Percentiles rank a stretch among this genome's conserved stretches.
phyloP scores from a whole-genome alignment of 2,329 filamentous ascomycete genomes.

The Stemphylium vesicarium region DNA sequence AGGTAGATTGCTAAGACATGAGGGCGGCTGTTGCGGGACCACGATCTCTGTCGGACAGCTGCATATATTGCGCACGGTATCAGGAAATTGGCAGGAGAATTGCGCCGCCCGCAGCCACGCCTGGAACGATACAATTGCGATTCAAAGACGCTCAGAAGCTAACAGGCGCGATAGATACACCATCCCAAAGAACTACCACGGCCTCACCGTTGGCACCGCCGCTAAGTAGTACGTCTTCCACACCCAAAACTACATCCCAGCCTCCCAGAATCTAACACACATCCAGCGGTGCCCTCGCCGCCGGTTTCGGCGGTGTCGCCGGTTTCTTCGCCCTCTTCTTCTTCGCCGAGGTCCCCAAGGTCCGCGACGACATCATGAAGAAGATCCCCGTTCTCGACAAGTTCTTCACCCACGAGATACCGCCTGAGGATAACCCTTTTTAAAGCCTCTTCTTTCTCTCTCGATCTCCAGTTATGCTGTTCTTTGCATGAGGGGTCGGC shows the following conservation, averaged over 20 bases:
- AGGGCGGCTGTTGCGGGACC: background rate
- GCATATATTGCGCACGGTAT: background rate
- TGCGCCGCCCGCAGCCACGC: background rate
- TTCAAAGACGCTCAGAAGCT: constrained; percentile 12
- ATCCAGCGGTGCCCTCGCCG: constrained; percentile 52
- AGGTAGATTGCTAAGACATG: background rate
- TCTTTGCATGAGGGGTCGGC: background rate
- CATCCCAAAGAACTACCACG: constrained; percentile 56
- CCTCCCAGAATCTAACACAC: constrained; percentile 12
- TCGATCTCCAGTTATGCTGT: constrained; percentile 8
- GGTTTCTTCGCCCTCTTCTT: constrained; percentile 68
- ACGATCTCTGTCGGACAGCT: background rate
- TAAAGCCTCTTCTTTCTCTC: constrained; percentile 28
- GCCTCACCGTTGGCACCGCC: constrained; percentile 53
- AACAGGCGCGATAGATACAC: constrained; percentile 56
- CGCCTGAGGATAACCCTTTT: constrained; percentile 70
- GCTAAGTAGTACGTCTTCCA: constrained; percentile 54
- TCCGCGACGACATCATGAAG: constrained; percentile 67
- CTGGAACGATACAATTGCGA: background rate
- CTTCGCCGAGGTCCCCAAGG: constrained; percentile 68
- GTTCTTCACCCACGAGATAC: constrained; percentile 63
- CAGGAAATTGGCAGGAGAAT: background rate
- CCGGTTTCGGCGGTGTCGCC: constrained; percentile 62
- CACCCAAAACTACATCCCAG: background rate
- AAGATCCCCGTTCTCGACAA: constrained; percentile 64